Evolutionary conservation across 148 eudicot genomes (phyloP), one percentile per base, ranked within the genome.

Genomic region (Vaccinium darrowii): DNA sequence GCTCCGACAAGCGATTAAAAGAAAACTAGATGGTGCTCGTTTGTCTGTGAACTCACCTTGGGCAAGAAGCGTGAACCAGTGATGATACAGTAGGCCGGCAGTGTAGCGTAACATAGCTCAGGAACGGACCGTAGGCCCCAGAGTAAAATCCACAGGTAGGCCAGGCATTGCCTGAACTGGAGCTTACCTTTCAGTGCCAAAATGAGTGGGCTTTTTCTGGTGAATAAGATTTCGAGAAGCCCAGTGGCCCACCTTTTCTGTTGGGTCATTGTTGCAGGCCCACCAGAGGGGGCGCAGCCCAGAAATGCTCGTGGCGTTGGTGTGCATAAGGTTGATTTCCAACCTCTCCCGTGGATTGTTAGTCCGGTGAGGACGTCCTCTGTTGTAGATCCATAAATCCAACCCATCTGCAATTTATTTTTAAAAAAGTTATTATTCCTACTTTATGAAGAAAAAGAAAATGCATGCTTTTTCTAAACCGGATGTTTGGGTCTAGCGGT

Each of bases 191-290:
- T 39, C 8, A 88, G 50, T 5, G 87, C 76, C 12, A 25, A 51
- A 1, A 63, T 14, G 1, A 88, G 21, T 56, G 91, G 91, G 83
- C 72, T 84, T 71, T 33, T 81, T 14, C 16, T 4, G 49, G 54
- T 43, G 79, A 86, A 76, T 1, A 84, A 19, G 11, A 86, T 52
- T 62, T 90, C 90, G 0, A 88, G 74, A 47, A 88, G 86, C 62
- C 91, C 91, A 36, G 87, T 84, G 47, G 91, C 47, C 91, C 89
- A 88, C 78, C 91, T 88, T 71, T 90, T 90, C 33, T 79, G 79
- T 81, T 88, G 88, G 87, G 71, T 82, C 58, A 90, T 25, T 19
- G 81, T 14, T 8, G 51, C 75, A 18, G 88, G 84, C 62, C 87
- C 88, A 76, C 72, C 56, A 0, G 88, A 3, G 10, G 91, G 90